Conservation (phyloP, 768 basidiomycete genomes). For the Coprinopsis cinerea region DNA sequence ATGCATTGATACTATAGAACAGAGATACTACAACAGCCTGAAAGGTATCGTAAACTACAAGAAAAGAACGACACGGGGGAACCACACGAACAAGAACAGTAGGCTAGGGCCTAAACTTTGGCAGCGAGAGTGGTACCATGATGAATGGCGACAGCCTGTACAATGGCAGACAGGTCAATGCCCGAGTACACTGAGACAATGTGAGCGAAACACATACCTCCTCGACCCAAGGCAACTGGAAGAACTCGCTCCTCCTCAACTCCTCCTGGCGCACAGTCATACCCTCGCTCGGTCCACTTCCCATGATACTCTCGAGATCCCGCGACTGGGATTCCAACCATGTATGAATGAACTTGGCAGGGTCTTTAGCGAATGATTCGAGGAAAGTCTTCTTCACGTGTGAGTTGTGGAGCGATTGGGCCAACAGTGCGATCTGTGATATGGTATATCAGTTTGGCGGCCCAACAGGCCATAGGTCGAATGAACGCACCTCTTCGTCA, state of each 20-base stretch:
- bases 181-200: neutral
- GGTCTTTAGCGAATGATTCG: slow-evolving; percentile 72
- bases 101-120: slow-evolving; percentile 18
- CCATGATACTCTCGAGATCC: slow-evolving; percentile 85
- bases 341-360: slow-evolving; percentile 76
- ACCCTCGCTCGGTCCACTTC: slow-evolving; percentile 78
- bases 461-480: neutral
- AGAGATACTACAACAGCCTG: too few species aligned
- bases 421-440: slow-evolving; percentile 68
- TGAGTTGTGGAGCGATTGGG: slow-evolving; percentile 82
- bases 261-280: slow-evolving; percentile 83
- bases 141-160: slow-evolving; percentile 75
- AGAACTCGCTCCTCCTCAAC: slow-evolving; percentile 83
- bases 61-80: neutral
- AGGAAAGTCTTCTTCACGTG: slow-evolving; percentile 86
- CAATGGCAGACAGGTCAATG: neutral
- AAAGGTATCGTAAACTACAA: too few species aligned
- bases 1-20: too few species aligned
- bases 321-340: slow-evolving; percentile 92
- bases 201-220: slow-evolving; percentile 32
- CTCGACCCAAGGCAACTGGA: slow-evolving; percentile 88
- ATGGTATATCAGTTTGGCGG: neutral
- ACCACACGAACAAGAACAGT: neutral
- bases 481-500: slow-evolving; percentile 75
- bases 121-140: slow-evolving; percentile 70